Conservation (phyloP, 768 basidiomycete genomes). For the Xerocomus spinulosus region DNA sequence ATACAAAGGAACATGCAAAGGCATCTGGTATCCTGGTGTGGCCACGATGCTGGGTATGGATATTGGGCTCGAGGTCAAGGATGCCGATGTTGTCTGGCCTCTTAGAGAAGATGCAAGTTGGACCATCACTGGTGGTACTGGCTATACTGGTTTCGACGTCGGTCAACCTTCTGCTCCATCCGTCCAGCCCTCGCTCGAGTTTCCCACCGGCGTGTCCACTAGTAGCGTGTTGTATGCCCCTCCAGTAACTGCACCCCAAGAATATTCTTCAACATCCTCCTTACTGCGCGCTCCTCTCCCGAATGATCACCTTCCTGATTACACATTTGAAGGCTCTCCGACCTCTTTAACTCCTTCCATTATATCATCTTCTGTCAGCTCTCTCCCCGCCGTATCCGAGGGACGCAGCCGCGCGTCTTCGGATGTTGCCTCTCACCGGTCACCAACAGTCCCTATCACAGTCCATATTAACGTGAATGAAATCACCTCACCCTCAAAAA, state of each 20-base stretch:
- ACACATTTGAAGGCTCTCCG: constrained; percentile 67
- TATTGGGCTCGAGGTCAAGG: constrained; percentile 61
- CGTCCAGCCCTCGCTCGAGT: constrained; percentile 49
- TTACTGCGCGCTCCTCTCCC: constrained; percentile 75
- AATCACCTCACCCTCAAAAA: constrained; percentile 59
- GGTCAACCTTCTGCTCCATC: constrained; percentile 41
- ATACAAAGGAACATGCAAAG: constrained; percentile 70
- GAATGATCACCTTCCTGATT: constrained; percentile 56
- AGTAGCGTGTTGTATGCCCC: constrained; percentile 20
- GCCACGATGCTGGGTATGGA: constrained; percentile 80
- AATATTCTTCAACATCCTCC: constrained; percentile 52
- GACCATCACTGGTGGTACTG: constrained; percentile 58
- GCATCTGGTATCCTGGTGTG: constrained; percentile 79
- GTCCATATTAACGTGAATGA: constrained; percentile 81
- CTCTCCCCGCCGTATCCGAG: constrained; percentile 30
- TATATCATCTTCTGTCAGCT: constrained; percentile 37
- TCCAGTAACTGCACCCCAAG: constrained; percentile 32
- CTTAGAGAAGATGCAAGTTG: constrained; percentile 48
- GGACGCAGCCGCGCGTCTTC: constrained; percentile 39
- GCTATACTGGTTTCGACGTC: constrained; percentile 69
- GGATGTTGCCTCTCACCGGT: constrained; percentile 23
- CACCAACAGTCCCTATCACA: constrained; percentile 62
- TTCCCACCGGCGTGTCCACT: constrained; percentile 24
- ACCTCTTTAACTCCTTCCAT: constrained; percentile 47
- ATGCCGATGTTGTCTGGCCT: constrained; percentile 67